Base-by-base conservation (phyloP, 2,329 filamentous ascomycete genomes). In the Microcyclospora tardicrescens region DNA sequence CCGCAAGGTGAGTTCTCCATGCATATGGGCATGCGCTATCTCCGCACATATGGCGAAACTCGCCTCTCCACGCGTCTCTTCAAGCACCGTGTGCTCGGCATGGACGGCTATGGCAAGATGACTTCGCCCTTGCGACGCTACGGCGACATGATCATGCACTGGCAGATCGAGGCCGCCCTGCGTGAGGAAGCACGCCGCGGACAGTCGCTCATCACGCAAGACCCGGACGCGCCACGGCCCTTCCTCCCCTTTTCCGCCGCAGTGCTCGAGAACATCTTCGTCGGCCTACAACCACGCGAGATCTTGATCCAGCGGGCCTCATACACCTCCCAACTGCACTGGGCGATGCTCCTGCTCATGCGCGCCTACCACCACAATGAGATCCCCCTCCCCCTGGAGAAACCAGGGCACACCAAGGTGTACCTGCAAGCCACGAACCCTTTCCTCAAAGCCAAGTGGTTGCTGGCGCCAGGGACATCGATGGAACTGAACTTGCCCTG, bases 131-230 rank as follows among this genome's bases (percentile, higher is more conserved):
- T 80, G 15, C 69, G 76, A 36, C 66, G 75, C 29, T 79, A 72
- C 54, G 64, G 62, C 34, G 76, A 80, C 54, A 65, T 79, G 52
- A 63, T 79, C 34, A 61, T 66, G 10, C 75, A 79, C 52, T 79
- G 76, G 66, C 75, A 80, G 47, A 75, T 78, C 34, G 74, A 79
- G 60, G 70, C 74, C 6, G 73, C 72, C 2, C 48, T 80, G 31
- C 69, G 71, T 10, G 65, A 71, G 43, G 75, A 79, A 56, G 63
- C 67, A 10, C 50, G 57, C 24, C 61, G 63, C 4, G 65, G 66
- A 11, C 54, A 56, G 14, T 61, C 51, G n/a, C 58, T 72, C 16
- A 24, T 47, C 19, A 47, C 49, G 5, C 39, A 48, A 3, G 40
- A 49, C 3, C 14, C 39, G 15, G 29, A 43, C 6, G 53, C 55